phyloP scores from a whole-genome alignment of 78 protist species.

The Monocercomonoides exilis region DNA sequence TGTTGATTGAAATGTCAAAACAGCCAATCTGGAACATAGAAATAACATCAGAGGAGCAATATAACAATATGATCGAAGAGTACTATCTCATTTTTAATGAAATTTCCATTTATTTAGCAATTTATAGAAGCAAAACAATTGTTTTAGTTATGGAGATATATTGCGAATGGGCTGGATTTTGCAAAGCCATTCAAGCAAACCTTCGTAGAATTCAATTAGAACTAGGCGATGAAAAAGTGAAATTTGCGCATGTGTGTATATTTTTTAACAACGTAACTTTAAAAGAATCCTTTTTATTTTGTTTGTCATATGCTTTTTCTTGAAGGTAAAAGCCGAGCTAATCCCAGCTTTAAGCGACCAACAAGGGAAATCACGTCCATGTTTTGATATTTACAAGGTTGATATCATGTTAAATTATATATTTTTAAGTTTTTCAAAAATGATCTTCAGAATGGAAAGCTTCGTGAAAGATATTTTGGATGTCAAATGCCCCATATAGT shows the following conservation, averaged over 20 bases:
- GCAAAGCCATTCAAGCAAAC: not conserved
- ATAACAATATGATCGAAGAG: not conserved
- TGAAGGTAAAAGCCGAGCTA: not conserved
- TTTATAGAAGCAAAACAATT: not conserved
- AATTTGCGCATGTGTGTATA: not conserved
- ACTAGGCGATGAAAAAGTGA: not conserved
- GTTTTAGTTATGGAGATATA: not conserved
- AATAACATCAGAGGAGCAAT: not conserved
- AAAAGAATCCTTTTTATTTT: not conserved
- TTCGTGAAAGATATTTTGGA: not conserved
- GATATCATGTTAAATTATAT: not conserved
- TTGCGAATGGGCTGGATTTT: not conserved
- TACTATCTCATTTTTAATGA: not conserved
- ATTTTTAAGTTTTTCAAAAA: not conserved
- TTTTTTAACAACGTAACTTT: not conserved
- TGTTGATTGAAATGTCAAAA: too few species aligned
- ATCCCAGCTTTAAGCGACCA: not conserved
- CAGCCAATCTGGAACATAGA: not conserved
- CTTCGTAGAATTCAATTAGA: not conserved
- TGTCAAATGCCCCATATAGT: not conserved
- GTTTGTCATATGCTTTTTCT: not conserved
- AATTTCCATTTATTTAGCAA: not conserved
- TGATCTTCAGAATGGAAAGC: not conserved
- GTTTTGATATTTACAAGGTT: not conserved
- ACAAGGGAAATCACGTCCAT: not conserved